Percentiles rank a stretch among this genome's conserved stretches.
Evolutionary conservation across 352 stramenopile genomes (phyloP).

Genomic region (Phytophthora pini): DNA sequence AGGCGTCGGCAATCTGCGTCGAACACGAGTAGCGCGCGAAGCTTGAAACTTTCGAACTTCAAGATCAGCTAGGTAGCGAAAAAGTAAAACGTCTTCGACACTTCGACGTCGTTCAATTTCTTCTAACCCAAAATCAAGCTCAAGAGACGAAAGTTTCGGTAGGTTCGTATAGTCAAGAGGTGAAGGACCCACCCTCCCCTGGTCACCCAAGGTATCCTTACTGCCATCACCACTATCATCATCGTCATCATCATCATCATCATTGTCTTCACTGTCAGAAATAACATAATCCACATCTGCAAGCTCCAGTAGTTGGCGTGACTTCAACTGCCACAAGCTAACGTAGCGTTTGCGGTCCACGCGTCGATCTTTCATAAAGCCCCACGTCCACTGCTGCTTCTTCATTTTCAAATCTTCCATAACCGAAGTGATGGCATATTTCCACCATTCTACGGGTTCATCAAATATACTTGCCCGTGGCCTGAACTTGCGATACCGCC

Average conservation of each 20-base stretch:
- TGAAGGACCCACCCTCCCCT: slow-evolving; percentile 3
- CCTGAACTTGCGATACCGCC: slow-evolving; percentile 78
- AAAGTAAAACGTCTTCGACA: slow-evolving; percentile 87
- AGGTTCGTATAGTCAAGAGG: slow-evolving; percentile 15
- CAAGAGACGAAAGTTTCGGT: slow-evolving; percentile 24
- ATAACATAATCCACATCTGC: slow-evolving; percentile 42
- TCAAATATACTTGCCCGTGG: slow-evolving; percentile 62
- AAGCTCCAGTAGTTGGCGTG: slow-evolving; percentile 36
- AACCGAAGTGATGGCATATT: slow-evolving; percentile 77
- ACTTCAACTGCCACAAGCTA: slow-evolving; percentile 64
- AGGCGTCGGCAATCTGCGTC: slow-evolving; percentile 35
- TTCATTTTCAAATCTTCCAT: slow-evolving; percentile 68
- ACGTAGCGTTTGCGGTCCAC: slow-evolving; percentile 80
- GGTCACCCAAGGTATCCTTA: slow-evolving; percentile 19
- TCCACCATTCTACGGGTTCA: slow-evolving; percentile 76
- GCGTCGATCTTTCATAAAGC: slow-evolving; percentile 83
- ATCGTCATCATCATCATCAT: slow-evolving; percentile 57
- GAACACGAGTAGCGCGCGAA: slow-evolving; percentile 22
- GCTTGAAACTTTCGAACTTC: slow-evolving; percentile 46
- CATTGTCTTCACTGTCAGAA: slow-evolving; percentile 71
- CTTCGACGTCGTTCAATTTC: slow-evolving; percentile 75
- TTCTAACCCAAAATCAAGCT: slow-evolving; percentile 56
- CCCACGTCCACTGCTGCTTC: slow-evolving; percentile 78
- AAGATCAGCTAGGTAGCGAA: slow-evolving; percentile 81
- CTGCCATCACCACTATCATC: slow-evolving; percentile 43